Evolutionary conservation across 495 filamentous ascomycete genomes (phyloP).

Genomic region (Lophium mytilinum): DNA sequence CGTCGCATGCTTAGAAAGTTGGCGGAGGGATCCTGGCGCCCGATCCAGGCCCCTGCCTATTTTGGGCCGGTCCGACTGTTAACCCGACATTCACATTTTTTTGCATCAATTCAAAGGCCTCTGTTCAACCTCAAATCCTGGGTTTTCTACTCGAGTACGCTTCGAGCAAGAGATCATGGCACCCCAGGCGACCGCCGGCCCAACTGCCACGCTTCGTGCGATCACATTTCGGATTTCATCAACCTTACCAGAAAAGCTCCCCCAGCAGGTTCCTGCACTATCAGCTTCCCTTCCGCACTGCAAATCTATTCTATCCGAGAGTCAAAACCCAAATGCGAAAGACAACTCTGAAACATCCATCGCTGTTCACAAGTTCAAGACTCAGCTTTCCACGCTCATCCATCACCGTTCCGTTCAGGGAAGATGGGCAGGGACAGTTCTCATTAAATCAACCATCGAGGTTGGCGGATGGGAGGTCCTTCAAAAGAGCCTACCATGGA

Average conservation of each 20-base stretch:
- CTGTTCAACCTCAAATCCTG: neutral
- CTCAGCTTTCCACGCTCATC: constrained; percentile 64
- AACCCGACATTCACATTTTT: neutral
- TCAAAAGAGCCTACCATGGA: constrained; percentile 60
- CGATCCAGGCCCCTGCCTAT: neutral
- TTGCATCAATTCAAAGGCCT: neutral
- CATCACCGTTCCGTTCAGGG: constrained; percentile 62
- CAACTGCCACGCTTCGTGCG: constrained; percentile 21
- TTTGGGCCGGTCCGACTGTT: neutral
- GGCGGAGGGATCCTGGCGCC: neutral
- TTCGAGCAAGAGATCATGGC: neutral
- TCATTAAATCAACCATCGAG: constrained; percentile 75
- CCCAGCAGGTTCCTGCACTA: constrained; percentile 27
- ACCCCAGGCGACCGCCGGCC: neutral
- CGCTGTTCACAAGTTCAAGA: constrained; percentile 70
- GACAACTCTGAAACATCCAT: constrained; percentile 51
- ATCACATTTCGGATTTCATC: constrained; percentile 32
- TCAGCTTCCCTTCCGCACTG: constrained; percentile 25
- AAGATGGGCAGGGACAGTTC: constrained; percentile 65
- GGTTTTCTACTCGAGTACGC: too few relatives aligned
- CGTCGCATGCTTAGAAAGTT: neutral
- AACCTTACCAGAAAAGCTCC: constrained; percentile 27
- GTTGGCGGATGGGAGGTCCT: constrained; percentile 72
- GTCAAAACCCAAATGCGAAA: constrained; percentile 35
- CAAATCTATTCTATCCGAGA: constrained; percentile 27